Evolutionary conservation across 768 basidiomycete genomes (phyloP).

Genomic region (Russula brevipes): DNA sequence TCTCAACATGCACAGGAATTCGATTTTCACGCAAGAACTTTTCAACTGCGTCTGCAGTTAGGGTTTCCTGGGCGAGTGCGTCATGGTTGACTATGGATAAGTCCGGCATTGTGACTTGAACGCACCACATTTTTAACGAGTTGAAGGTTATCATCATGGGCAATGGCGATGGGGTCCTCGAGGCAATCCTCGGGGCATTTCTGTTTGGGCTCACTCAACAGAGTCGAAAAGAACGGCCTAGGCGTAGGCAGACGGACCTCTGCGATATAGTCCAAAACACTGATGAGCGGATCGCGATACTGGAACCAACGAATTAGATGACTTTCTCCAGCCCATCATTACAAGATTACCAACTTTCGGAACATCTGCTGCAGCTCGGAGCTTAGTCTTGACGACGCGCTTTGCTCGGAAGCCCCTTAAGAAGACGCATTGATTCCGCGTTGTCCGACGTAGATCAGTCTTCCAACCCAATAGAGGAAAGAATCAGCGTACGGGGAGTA

Average conservation of each 20-base stretch:
- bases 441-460: not conserved
- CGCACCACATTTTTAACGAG: conserved; percentile 7
- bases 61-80: not conserved
- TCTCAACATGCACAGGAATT: not conserved
- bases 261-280: conserved; percentile 8
- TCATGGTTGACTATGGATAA: not conserved
- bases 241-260: not conserved
- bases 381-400: not conserved
- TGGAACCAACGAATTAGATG: not conserved
- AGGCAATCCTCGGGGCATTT: not conserved
- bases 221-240: not conserved
- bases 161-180: not conserved
- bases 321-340: not conserved
- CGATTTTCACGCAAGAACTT: not conserved
- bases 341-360: not conserved
- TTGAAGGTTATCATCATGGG: conserved; percentile 13
- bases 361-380: not conserved
- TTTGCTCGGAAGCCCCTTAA: conserved; percentile 17
- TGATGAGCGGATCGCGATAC: conserved; percentile 8
- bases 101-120: not conserved
- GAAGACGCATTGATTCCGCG: conserved; percentile 9
- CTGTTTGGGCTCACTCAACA: not conserved
- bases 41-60: conserved; percentile 1
- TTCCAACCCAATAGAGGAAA: not conserved
- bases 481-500: not conserved